Base-by-base conservation (phyloP, 768 basidiomycete species). In the Arthromyces matolae region DNA sequence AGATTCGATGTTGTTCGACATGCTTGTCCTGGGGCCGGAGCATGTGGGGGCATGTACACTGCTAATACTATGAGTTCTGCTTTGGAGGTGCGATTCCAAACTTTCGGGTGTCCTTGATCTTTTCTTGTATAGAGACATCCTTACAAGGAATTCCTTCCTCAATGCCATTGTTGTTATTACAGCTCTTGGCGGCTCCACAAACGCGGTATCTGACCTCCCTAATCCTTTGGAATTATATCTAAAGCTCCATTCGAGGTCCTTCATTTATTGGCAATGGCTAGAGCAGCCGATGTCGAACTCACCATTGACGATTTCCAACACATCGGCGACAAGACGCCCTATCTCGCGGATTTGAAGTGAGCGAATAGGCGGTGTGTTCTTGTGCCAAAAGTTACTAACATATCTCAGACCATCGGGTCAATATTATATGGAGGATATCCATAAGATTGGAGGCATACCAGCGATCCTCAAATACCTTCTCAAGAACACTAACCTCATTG, bases 351-450 rank as follows among this genome's bases (percentile, higher is more conserved):
- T 59, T 73, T 93, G 51, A 89, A 81, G 80, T 80, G 61, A 47
- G 69, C 69, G 62, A 39, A 20, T 34, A 28, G 12, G 7, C 3
- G 4, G 10, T 9, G 8, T 10, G 12, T 13, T 16, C 8, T 16
- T 18, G 5, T 8, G 18, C 9, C 20, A 20, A 47, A 7, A 23
- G 12, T 27, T 47, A 28, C 28, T 13, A 16, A 38, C 18, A n/a
- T n/a, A n/a, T n/a, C n/a, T n/a, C n/a, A 53, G 48, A 68, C 89
- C 89, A 13, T 89, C 89, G 6, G 91, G 89, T 20, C 81, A 81
- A 68, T 93, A 90, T 64, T 83, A 85, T 59, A 93, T 93, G 89
- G 86, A 92, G 65, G 91, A 94, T 57, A 75, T 93, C 37, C 91
- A 93, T 71, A 80, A 76, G 52, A 81, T 86, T 49, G 91, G 92